Percentiles rank a stretch among this genome's conserved stretches.
Conservation (phyloP, 345 rosid species). For the Diplotaxis tenuifolia region DNA sequence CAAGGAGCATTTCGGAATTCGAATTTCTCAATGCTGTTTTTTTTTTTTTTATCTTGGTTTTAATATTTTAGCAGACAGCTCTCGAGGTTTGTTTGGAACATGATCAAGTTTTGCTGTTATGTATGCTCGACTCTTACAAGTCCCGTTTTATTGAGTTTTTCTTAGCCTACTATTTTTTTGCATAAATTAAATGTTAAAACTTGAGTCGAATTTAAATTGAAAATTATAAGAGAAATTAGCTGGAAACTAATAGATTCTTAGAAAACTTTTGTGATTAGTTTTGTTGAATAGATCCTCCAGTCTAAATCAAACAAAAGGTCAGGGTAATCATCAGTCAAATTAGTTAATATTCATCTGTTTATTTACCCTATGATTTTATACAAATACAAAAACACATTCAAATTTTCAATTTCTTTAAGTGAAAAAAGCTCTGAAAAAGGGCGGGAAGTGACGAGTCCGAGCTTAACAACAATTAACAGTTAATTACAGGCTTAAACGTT, state of each 20-base stretch:
- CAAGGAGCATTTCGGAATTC: constrained; percentile 11
- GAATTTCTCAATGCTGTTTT: constrained; percentile 18
- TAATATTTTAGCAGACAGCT: constrained; percentile 32
- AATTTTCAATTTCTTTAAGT: not conserved
- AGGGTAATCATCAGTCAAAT: not conserved
- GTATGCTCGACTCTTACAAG: not conserved
- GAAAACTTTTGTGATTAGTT: too few species aligned
- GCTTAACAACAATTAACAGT: not conserved
- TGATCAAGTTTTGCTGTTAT: constrained; percentile 24
- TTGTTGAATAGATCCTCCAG: not conserved
- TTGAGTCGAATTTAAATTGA: too few species aligned
- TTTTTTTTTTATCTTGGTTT: constrained; percentile 25
- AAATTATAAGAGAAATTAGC: too few species aligned
- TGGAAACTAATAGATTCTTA: too few species aligned
- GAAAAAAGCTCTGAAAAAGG: not conserved
- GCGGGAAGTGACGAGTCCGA: not conserved
- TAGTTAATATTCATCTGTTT: not conserved
- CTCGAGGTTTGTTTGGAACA: constrained; percentile 28
- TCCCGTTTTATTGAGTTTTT: not conserved
- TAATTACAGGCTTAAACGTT: not conserved
- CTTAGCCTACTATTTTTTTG: not conserved
- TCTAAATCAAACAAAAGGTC: not conserved
- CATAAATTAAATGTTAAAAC: not conserved
- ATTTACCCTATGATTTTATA: not conserved
- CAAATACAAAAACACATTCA: not conserved